Evolutionary conservation across 768 basidiomycete genomes (phyloP).

Genomic region (Suillus decipiens): DNA sequence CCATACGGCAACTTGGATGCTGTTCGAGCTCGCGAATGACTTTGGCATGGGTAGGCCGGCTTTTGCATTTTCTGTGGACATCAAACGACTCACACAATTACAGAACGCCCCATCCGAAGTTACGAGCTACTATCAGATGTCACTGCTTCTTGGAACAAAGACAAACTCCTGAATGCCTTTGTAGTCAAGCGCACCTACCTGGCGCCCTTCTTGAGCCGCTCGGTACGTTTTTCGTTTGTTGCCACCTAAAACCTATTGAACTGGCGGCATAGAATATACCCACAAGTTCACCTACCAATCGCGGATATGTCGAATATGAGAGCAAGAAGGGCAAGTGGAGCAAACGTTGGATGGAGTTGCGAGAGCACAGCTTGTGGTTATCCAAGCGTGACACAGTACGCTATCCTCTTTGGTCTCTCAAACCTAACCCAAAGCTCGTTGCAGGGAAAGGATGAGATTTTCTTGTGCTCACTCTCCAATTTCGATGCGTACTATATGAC

Average conservation of each 20-base stretch:
- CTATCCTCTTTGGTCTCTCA: conserved; percentile 14
- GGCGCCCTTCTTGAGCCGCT: conserved; percentile 56
- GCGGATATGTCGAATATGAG: conserved; percentile 85
- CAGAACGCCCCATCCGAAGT: conserved; percentile 88
- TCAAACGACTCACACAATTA: conserved; percentile 17
- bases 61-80: conserved; percentile 5
- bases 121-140: conserved; percentile 85
- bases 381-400: conserved; percentile 88
- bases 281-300: conserved; percentile 40
- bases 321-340: conserved; percentile 93
- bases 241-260: conserved; percentile 38
- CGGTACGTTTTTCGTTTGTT: conserved; percentile 43
- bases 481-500: conserved; percentile 88
- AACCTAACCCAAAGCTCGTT: neutral
- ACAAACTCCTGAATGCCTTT: conserved; percentile 78
- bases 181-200: conserved; percentile 75
- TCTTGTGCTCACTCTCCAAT: conserved; percentile 83
- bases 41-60: conserved; percentile 82
- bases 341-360: conserved; percentile 86
- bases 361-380: conserved; percentile 84
- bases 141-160: conserved; percentile 85
- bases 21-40: conserved; percentile 88
- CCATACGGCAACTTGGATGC: conserved; percentile 77
- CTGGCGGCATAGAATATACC: conserved; percentile 55
- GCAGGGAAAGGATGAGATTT: conserved; percentile 82